These are phyloP conservation scores for Gelatoporia subvermispora DNA, from an alignment of 768 basidiomycete genomes.

Conservation along the genomic window DNA sequence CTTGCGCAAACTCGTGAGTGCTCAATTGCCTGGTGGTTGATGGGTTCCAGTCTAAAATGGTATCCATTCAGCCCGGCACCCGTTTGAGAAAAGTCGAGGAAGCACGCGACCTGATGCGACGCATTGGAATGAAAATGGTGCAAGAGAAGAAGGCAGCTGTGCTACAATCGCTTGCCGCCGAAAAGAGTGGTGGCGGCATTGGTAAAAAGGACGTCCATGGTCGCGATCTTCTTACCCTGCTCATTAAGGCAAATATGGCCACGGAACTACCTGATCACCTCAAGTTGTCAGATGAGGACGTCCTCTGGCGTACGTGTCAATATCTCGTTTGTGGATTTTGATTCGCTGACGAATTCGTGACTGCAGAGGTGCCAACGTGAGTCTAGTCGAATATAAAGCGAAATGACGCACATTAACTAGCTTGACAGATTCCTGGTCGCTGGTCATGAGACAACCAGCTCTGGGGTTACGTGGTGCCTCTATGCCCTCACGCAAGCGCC, in stretches of 20 bases:
- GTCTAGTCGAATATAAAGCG: neutral
- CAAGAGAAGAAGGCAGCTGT: slow-evolving; percentile 29
- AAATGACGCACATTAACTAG: neutral
- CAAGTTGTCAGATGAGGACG: slow-evolving; percentile 56
- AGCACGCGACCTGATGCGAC: slow-evolving; percentile 14
- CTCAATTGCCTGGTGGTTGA: neutral
- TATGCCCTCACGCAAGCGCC: slow-evolving; percentile 32
- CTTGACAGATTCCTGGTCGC: slow-evolving; percentile 21
- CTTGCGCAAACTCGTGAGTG: slow-evolving; percentile 16
- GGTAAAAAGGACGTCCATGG: slow-evolving; percentile 26
- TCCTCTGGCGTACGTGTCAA: slow-evolving; percentile 42
- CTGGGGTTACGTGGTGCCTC: slow-evolving; percentile 28
- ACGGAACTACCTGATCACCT: slow-evolving; percentile 52
- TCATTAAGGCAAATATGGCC: slow-evolving; percentile 62
- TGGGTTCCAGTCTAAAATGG: neutral
- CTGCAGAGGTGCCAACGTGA: slow-evolving; percentile 13
- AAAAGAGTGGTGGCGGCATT: slow-evolving; percentile 24
- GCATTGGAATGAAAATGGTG: slow-evolving; percentile 24
- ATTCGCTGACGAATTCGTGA: neutral
- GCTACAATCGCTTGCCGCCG: slow-evolving; percentile 6
- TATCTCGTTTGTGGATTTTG: neutral
- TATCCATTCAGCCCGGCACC: neutral
- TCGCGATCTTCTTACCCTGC: slow-evolving; percentile 57
- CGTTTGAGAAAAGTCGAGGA: neutral
- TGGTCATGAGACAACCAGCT: slow-evolving; percentile 36